Evolutionary conservation across 1,284 basidiomycete genomes (phyloP).

Genomic region (Austropuccinia psidii): DNA sequence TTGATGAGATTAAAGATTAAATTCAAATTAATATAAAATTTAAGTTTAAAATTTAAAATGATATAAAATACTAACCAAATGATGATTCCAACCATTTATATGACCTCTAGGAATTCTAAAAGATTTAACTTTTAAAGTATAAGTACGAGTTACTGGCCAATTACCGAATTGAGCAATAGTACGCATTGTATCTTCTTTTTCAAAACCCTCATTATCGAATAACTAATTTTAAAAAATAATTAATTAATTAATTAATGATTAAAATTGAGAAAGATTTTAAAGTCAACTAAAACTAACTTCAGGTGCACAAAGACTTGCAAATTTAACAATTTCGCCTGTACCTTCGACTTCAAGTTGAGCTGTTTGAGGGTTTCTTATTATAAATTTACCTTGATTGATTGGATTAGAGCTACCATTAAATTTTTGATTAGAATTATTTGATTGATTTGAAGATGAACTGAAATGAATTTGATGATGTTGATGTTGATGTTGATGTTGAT

Average conservation of each 20-base stretch:
- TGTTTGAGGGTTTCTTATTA: constrained; percentile 16
- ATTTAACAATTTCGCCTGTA: constrained; percentile 19
- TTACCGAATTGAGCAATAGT: constrained; percentile 31
- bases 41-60: neutral
- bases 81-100: constrained; percentile 31
- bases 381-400: constrained; percentile 29
- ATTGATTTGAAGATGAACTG: neutral
- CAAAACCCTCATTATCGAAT: constrained; percentile 33
- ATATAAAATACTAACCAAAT: neutral
- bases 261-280: neutral
- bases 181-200: constrained; percentile 36
- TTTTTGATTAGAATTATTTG: neutral
- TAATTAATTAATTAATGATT: neutral
- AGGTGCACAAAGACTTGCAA: constrained; percentile 33
- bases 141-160: constrained; percentile 35
- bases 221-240: neutral
- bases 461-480: neutral
- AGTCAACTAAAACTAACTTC: constrained; percentile 15
- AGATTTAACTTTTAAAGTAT: constrained; percentile 35
- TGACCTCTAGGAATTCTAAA: constrained; percentile 24
- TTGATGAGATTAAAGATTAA: neutral
- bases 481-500: neutral
- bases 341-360: constrained; percentile 30
- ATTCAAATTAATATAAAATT: neutral
- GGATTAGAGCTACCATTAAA: neutral